Base-by-base conservation (phyloP, 208 protist genomes). In the Crithidia thermophila region DNA sequence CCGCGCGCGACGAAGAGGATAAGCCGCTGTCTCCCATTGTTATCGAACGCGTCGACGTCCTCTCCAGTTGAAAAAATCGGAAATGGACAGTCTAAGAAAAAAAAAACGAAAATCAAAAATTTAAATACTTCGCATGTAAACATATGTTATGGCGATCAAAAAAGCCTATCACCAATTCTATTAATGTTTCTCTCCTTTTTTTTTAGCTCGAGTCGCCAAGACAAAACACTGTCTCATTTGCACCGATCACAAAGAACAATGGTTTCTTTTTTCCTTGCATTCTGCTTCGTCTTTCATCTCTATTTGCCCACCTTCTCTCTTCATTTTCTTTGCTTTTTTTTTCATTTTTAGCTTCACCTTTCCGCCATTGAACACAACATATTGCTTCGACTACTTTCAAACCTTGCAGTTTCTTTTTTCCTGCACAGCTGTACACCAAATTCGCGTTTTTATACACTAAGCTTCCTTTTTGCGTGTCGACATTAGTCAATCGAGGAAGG, bases 11-110 rank as follows among this genome's bases (percentile, higher is more conserved):
- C 21, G 73, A 59, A 14, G 77, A 81, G 33, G 82, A 86, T 56
- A 82, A 75, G 67, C 87, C 83, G 51, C 64, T 84, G 10, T 71
- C 58, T 10, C 74, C 83, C 40, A 74, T 93, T n/a, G 53, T 93
- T 42, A 88, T 90, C 23, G 72, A 85, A 34, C 75, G 72, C 34
- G 76, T 88, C 18, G 72, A 80, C 46, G 55, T 88, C 4, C 58
- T 79, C 11, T 73, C 72, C 31, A 47, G 42, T 16, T 46, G 46
- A 49, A 43, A 49, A 4, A 23, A 4, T 20, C 16, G 14, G 16
- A 0, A 14, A 25, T 20, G 18, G 31, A 30, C 43, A 21, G 5
- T 3, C 5, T 36, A 58, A 36, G 43, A 43, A 23, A 57, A 72
- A 36, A 34, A 55, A 72, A 30, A 58, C 33, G 67, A 34, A 61